These are phyloP conservation scores for Aspergillus cejpii DNA, from an alignment of 2,329 filamentous ascomycete genomes.

Conservation along the genomic window DNA sequence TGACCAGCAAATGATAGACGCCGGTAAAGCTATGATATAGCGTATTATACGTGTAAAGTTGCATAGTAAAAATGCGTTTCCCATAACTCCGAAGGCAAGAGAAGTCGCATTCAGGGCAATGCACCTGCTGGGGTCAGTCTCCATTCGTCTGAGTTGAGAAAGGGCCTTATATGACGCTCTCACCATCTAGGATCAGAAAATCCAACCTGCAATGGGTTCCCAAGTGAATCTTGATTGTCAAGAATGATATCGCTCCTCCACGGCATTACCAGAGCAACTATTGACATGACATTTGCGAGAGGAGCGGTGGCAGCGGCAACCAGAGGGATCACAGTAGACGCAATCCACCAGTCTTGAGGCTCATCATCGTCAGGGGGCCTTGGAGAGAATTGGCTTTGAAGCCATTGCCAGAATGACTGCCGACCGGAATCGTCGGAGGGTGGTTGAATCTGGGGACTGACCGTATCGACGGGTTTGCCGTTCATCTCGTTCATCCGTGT, in stretches of 20 bases:
- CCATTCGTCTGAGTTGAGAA: conserved; percentile 4
- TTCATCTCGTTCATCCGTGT: not conserved
- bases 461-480: not conserved
- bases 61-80: conserved; percentile 74
- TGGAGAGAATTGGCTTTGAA: conserved; percentile 26
- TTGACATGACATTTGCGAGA: conserved; percentile 79
- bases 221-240: conserved; percentile 44
- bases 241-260: conserved; percentile 58
- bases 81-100: conserved; percentile 65
- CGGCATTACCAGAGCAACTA: conserved; percentile 72
- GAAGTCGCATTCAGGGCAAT: conserved; percentile 71
- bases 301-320: conserved; percentile 79
- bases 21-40: conserved; percentile 73
- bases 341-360: conserved; percentile 46
- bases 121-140: conserved; percentile 45
- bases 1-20: conserved; percentile 77
- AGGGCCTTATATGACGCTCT: conserved; percentile 8
- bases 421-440: not conserved
- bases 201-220: conserved; percentile 45
- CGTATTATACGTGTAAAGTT: conserved; percentile 78
- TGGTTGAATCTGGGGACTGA: not conserved
- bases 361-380: conserved; percentile 40
- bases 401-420: not conserved
- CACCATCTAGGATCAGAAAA: conserved; percentile 66
- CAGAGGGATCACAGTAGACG: conserved; percentile 58